These are phyloP conservation scores for Barnettozyma populi DNA, from an alignment of 805 yeast genomes.

Conservation along the genomic window DNA sequence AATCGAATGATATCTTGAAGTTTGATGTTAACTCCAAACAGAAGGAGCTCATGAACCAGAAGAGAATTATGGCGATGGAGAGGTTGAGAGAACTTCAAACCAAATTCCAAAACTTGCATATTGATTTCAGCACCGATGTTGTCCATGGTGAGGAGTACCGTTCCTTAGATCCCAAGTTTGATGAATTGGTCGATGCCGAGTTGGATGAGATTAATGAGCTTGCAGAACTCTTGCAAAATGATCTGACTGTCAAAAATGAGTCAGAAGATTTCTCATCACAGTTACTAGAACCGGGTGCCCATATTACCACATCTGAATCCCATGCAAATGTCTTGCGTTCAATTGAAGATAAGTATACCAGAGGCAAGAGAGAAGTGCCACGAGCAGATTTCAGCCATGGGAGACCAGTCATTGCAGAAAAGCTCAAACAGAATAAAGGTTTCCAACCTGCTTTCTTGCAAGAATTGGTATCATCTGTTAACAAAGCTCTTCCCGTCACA, in stretches of 20 bases:
- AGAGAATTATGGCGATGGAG: slow-evolving; percentile 62
- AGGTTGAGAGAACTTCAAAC: slow-evolving; percentile 66
- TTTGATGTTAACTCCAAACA: slow-evolving; percentile 47
- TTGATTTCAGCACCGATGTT: slow-evolving; percentile 37
- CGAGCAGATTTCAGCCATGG: slow-evolving; percentile 15
- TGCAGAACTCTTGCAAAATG: slow-evolving; percentile 18
- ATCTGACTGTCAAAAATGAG: slow-evolving; percentile 6
- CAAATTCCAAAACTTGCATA: slow-evolving; percentile 59
- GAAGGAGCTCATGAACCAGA: slow-evolving; percentile 51
- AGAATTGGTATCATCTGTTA: slow-evolving; percentile 48
- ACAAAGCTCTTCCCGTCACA: slow-evolving; percentile 28
- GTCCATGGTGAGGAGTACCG: slow-evolving; percentile 19
- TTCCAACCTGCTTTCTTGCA: slow-evolving; percentile 46
- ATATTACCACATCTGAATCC: not conserved
- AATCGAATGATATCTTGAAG: slow-evolving; percentile 72
- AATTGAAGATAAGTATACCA: slow-evolving; percentile 40
- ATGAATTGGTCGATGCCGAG: slow-evolving; percentile 36
- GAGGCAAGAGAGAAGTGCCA: slow-evolving; percentile 36
- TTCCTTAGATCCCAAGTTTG: slow-evolving; percentile 32
- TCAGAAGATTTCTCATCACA: not conserved
- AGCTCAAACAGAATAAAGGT: slow-evolving; percentile 29
- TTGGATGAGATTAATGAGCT: slow-evolving; percentile 26
- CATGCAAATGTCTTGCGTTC: not conserved
- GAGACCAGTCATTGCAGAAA: slow-evolving; percentile 22
- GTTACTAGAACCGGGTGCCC: not conserved